Evolutionary conservation across 2,329 filamentous ascomycete species (phyloP).

Genomic region (Cladophialophora immunda): DNA sequence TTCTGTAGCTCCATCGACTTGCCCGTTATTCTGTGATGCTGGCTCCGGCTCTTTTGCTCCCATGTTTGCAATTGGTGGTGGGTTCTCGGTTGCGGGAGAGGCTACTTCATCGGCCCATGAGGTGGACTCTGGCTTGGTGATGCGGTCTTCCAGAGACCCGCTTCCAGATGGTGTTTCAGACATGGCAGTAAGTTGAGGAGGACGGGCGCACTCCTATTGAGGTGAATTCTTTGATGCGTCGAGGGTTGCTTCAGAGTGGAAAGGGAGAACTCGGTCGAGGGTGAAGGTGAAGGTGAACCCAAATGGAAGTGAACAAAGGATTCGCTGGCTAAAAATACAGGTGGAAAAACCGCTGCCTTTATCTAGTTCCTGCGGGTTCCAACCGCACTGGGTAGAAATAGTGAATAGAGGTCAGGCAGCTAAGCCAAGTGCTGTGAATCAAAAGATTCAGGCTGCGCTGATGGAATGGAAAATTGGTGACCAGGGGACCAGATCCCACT

Average conservation of each 20-base stretch:
- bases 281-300: neutral
- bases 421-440: neutral
- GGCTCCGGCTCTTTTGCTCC: slow-evolving; percentile 10
- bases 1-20: slow-evolving; percentile 53
- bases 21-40: slow-evolving; percentile 33
- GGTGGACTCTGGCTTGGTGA: slow-evolving; percentile 52
- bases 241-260: neutral
- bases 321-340: slow-evolving; percentile 20
- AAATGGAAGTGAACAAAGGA: slow-evolving; percentile 22
- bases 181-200: slow-evolving; percentile 45
- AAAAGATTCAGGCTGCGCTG: slow-evolving; percentile 3
- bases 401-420: neutral
- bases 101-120: slow-evolving; percentile 55
- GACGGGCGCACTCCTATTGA: neutral
- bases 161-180: slow-evolving; percentile 46
- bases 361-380: neutral
- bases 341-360: neutral
- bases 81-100: slow-evolving; percentile 40
- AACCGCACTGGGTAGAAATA: neutral
- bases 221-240: neutral
- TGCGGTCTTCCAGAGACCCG: slow-evolving; percentile 58
- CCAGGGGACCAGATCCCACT: neutral
- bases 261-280: slow-evolving; percentile 2
- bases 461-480: slow-evolving; percentile 6
- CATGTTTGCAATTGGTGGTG: slow-evolving; percentile 28